Evolutionary conservation across 129 eudicot genomes (phyloP), one percentile per base, ranked within the genome.

Genomic region (Tanacetum coccineum): DNA sequence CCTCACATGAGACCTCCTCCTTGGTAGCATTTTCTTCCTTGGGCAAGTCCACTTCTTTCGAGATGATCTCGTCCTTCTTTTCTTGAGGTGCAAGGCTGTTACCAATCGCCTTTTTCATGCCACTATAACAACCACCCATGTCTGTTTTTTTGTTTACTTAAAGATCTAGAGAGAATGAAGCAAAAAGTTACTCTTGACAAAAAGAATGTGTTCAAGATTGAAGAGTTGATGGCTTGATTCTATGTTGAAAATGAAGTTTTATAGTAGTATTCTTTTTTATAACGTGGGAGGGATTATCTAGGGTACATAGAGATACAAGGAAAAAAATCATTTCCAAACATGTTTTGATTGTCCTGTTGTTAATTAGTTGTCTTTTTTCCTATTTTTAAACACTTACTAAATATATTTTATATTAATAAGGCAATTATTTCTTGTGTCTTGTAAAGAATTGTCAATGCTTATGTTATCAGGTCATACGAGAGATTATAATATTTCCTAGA

Each of bases 101-200:
- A 60, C 44, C 66, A 5, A 13, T 39, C 36, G 40, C 64, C 30
- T 65, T 64, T 62, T 36, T 76, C 66, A 42, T 17, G 47, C 52
- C 50, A 54, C 80, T 76, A 62, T 65, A 72, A 62, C 80, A 76
- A 30, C 75, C 80, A 61, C 80, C 80, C 80, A 76, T 76, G 64
- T 53, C 70, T 52, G 18, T 30, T 59, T 22, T n/a, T 9, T 61
- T 9, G 58, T 36, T 7, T 36, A 36, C 2, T 36, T 6, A 8
- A 36, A 36, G 42, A 36, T 36, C 2, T 36, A 36, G 2, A 36
- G 2, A 36, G 42, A 36, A 6, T 36, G 42, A 36, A 36, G 42
- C 42, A 36, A 36, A 36, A 36, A 6, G 42, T 30, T 59, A 59
- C 74, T 69, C 65, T 69, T 56, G 42, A 70, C n/a, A 70, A 44